Evolutionary conservation across 148 eudicot species (phyloP).

Genomic region (Camellia sinensis): DNA sequence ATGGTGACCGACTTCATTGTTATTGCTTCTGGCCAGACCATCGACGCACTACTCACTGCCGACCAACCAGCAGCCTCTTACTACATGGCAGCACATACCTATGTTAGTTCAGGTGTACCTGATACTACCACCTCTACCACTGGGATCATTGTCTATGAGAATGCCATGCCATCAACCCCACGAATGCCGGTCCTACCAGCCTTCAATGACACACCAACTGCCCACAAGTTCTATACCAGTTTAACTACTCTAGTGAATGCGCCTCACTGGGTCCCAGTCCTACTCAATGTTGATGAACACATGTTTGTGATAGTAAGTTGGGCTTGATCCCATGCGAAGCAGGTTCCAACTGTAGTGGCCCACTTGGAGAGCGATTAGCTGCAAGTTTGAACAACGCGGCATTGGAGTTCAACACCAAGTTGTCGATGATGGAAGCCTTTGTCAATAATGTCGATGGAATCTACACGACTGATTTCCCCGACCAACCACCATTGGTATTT

Average conservation of each 20-base stretch:
- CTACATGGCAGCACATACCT: slow-evolving; percentile 59
- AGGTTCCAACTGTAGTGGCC: slow-evolving; percentile 45
- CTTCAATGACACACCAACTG: slow-evolving; percentile 55
- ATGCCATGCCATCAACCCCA: slow-evolving; percentile 24
- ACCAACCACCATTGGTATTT: slow-evolving; percentile 42
- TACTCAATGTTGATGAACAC: slow-evolving; percentile 37
- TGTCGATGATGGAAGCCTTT: slow-evolving; percentile 54
- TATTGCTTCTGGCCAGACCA: slow-evolving; percentile 66
- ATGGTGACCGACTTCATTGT: slow-evolving; percentile 47
- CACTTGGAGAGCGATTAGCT: slow-evolving; percentile 37
- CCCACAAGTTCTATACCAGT: slow-evolving; percentile 45
- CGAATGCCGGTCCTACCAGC: slow-evolving; percentile 49
- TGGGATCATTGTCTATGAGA: slow-evolving; percentile 38
- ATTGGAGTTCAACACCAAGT: slow-evolving; percentile 33
- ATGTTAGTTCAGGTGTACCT: slow-evolving; percentile 38
- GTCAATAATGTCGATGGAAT: slow-evolving; percentile 35
- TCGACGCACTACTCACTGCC: slow-evolving; percentile 56
- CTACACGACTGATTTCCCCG: slow-evolving; percentile 54
- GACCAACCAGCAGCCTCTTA: slow-evolving; percentile 39
- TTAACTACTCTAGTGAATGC: slow-evolving; percentile 40
- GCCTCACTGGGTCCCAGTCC: slow-evolving; percentile 48
- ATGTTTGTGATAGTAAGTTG: slow-evolving; percentile 62
- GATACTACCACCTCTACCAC: slow-evolving; percentile 54
- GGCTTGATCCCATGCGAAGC: slow-evolving; percentile 48
- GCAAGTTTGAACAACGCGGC: slow-evolving; percentile 65